Conservation (phyloP, 176 grass and related monocot species). For the Oryza longistaminata region DNA sequence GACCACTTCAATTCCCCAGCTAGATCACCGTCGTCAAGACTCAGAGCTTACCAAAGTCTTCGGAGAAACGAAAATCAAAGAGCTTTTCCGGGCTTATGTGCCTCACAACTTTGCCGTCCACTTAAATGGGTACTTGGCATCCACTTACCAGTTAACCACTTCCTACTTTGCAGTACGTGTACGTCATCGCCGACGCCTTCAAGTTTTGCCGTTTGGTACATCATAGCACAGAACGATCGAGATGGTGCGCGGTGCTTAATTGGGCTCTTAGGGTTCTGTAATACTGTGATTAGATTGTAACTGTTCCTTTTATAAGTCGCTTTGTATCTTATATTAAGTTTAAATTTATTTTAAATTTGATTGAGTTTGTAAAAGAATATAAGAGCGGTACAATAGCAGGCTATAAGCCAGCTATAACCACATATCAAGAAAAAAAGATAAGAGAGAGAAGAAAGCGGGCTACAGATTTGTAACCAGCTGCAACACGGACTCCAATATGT, state of each 20-base stretch:
- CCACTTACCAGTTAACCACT: not conserved
- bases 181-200: not conserved
- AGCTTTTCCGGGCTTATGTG: not conserved
- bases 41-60: not conserved
- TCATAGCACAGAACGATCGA: not conserved
- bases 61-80: not conserved
- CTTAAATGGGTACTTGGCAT: not conserved
- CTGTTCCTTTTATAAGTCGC: too few relatives aligned
- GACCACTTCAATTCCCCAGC: slow-evolving; percentile 19
- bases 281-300: not conserved
- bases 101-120: not conserved
- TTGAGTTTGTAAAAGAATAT: too few relatives aligned
- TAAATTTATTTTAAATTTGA: too few relatives aligned
- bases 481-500: too few relatives aligned
- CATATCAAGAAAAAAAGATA: too few relatives aligned
- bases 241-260: not conserved
- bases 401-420: too few relatives aligned
- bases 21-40: not conserved
- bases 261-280: not conserved
- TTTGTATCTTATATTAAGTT: too few relatives aligned
- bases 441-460: too few relatives aligned
- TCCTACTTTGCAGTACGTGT: not conserved
- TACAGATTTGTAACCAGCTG: too few relatives aligned
- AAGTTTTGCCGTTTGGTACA: not conserved
- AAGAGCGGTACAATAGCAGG: too few relatives aligned